Evolutionary conservation across 345 rosid species (phyloP), one percentile per base, ranked within the genome.

Genomic region (Isatis tinctoria): DNA sequence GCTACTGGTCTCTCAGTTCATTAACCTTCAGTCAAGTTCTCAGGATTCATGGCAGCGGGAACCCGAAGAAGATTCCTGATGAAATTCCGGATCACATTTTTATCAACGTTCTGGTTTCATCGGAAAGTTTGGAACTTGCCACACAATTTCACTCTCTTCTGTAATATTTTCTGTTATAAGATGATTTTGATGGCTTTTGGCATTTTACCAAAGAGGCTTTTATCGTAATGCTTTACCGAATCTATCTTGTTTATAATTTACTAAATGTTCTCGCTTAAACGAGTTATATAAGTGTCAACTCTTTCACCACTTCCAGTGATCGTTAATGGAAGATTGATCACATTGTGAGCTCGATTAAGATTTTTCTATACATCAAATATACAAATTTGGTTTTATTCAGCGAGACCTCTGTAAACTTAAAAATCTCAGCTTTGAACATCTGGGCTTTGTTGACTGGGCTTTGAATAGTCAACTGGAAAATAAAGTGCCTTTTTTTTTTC

Each of bases 1-100:
- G 86, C 87, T 90, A 74, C 85, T 90, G 18, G 83, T 90, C 37
- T 87, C 97, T 33, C 99, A 90, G 56, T 70, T 95, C 48, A 76
- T 89, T 74, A 92, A 92, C 75, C 83, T 90, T 70, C 97, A 81
- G 74, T 57, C 91, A 5, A 98, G 88, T 51, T 61, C 78, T 20
- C 90, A 83, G 74, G 93, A 88, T 53, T 67, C 82, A 39, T 79
- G 84, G 64, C 68, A 72, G 69, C 57, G 62, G 2, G 73, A 77
- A 32, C 76, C 68, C 1, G 77, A 72, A 49, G 80, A 77, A 6
- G 73, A 71, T 3, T 49, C 72, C 32, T 39, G 27, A 77, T 76
- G 72, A 76, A 76, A 43, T 20, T 18, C 45, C 1, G 54, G 49
- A 60, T 56, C 45, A 13, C 20, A 48, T 67, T 71, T 45, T 32